Evolutionary conservation across 805 yeast genomes (phyloP).

Genomic region (Starmerella apis): DNA sequence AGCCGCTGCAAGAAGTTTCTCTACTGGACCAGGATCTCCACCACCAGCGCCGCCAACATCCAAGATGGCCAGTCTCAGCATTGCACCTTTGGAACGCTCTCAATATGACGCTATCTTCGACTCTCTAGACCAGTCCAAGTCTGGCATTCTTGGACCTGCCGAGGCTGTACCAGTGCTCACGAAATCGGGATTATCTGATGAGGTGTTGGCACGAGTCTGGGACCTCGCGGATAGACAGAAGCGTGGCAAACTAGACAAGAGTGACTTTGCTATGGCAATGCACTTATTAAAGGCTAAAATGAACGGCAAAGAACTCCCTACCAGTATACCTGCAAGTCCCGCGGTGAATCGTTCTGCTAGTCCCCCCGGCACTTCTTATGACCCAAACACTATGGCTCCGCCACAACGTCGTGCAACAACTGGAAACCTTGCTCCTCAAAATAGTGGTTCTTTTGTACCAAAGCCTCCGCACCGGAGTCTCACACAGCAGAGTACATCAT

Average conservation of each 20-base stretch:
- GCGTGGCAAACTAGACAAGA: constrained; percentile 65
- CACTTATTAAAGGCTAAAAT: constrained; percentile 77
- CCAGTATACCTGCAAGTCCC: constrained; percentile 28
- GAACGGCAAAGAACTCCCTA: constrained; percentile 69
- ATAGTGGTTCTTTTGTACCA: constrained; percentile 7
- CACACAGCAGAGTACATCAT: constrained; percentile 2
- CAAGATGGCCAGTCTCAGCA: constrained; percentile 40
- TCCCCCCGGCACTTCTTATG: neutral
- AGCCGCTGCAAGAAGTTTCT: neutral
- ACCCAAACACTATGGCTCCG: constrained; percentile 4
- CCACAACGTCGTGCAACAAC: constrained; percentile 3
- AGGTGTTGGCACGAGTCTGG: constrained; percentile 82
- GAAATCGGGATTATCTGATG: constrained; percentile 78
- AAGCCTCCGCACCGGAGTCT: constrained; percentile 10
- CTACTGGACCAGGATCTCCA: neutral
- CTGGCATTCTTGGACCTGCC: constrained; percentile 58
- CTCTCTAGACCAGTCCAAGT: constrained; percentile 54
- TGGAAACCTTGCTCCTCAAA: neutral
- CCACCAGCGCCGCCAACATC: neutral
- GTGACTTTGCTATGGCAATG: constrained; percentile 90
- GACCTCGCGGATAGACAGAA: constrained; percentile 85
- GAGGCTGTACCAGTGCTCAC: constrained; percentile 82
- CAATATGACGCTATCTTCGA: constrained; percentile 76
- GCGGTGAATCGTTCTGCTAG: neutral
- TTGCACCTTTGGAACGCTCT: constrained; percentile 55